These are phyloP conservation scores for Apiospora saccharicola DNA, from an alignment of 2,329 filamentous ascomycete genomes.

Conservation along the genomic window DNA sequence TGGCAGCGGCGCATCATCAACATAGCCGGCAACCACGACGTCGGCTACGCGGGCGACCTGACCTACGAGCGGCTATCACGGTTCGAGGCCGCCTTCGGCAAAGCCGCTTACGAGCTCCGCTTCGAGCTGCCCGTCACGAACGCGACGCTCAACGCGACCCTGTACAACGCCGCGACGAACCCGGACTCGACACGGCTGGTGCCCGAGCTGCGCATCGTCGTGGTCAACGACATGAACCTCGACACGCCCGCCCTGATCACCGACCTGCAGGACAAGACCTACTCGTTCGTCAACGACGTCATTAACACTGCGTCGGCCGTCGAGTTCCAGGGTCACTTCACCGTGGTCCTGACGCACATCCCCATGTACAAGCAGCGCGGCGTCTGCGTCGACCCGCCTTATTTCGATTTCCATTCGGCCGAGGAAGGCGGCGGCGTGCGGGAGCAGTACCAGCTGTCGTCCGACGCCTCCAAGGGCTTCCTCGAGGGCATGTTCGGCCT, in stretches of 20 bases:
- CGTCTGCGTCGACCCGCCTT: slow-evolving; percentile 83
- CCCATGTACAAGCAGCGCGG: slow-evolving; percentile 85
- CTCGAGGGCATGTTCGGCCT: slow-evolving; percentile 86
- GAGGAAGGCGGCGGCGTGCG: slow-evolving; percentile 75
- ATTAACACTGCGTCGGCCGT: slow-evolving; percentile 70
- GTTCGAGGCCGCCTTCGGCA: slow-evolving; percentile 87
- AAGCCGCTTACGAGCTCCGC: slow-evolving; percentile 87
- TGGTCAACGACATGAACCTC: slow-evolving; percentile 93
- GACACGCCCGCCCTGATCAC: slow-evolving; percentile 78
- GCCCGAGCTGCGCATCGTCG: slow-evolving; percentile 80
- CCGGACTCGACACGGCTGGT: slow-evolving; percentile 55
- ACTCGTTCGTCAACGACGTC: slow-evolving; percentile 75
- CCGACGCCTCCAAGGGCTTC: slow-evolving; percentile 75
- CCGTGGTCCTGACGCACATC: slow-evolving; percentile 89
- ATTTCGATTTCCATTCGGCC: slow-evolving; percentile 77
- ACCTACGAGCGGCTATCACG: slow-evolving; percentile 76
- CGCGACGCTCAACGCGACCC: slow-evolving; percentile 47
- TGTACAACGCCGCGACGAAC: slow-evolving; percentile 52
- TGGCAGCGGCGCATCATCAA: slow-evolving; percentile 88
- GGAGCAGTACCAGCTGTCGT: slow-evolving; percentile 90
- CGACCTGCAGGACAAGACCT: slow-evolving; percentile 77
- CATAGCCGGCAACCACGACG: slow-evolving; percentile 92
- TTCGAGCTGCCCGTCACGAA: slow-evolving; percentile 66
- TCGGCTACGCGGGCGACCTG: slow-evolving; percentile 94
- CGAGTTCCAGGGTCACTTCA: slow-evolving; percentile 71